A percentile compares a stretch with the other conserved stretches of the same genome.
phyloP scores from a whole-genome alignment of 768 basidiomycete species.

The Vararia minispora region DNA sequence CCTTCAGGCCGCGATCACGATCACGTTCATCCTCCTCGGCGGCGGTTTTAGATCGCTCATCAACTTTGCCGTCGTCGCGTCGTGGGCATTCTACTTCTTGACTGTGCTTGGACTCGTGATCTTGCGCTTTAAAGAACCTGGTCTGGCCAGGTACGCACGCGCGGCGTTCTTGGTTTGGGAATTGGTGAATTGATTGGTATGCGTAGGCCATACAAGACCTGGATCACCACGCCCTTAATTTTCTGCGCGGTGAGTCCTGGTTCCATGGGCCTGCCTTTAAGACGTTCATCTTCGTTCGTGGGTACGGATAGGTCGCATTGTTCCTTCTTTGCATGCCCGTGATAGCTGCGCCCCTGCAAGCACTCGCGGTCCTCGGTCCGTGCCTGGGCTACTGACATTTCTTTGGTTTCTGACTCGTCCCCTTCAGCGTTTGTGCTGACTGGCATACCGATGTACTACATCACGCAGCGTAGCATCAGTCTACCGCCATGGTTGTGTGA shows the following conservation, averaged over 20 bases:
- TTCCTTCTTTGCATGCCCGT: slow-evolving; percentile 92
- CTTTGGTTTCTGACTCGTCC: slow-evolving; percentile 3
- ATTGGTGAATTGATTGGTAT: not conserved
- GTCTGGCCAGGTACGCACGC: slow-evolving; percentile 55
- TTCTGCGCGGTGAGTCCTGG: slow-evolving; percentile 73
- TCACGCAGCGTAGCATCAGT: slow-evolving; percentile 46
- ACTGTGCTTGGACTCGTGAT: slow-evolving; percentile 85
- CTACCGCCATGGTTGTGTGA: slow-evolving; percentile 22
- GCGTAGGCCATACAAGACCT: slow-evolving; percentile 83
- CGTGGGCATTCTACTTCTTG: slow-evolving; percentile 81
- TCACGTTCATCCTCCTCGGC: slow-evolving; percentile 70
- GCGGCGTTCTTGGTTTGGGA: not conserved
- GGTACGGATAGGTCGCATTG: slow-evolving; percentile 52
- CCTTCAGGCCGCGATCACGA: slow-evolving; percentile 66
- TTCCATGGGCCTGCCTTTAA: no score
- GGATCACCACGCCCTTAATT: slow-evolving; percentile 79
- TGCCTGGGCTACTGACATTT: slow-evolving; percentile 8
- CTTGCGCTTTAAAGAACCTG: slow-evolving; percentile 82
- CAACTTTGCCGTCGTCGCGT: slow-evolving; percentile 82
- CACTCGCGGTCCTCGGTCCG: slow-evolving; percentile 76
- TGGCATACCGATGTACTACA: slow-evolving; percentile 75
- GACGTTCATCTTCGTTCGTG: not conserved
- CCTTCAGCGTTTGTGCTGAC: slow-evolving; percentile 60
- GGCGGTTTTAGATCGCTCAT: slow-evolving; percentile 84
- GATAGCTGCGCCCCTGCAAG: slow-evolving; percentile 85